Percentiles rank a stretch among this genome's conserved stretches.
Evolutionary conservation across 2,329 filamentous ascomycete genomes (phyloP).

Genomic region (Claviceps quebecensis): DNA sequence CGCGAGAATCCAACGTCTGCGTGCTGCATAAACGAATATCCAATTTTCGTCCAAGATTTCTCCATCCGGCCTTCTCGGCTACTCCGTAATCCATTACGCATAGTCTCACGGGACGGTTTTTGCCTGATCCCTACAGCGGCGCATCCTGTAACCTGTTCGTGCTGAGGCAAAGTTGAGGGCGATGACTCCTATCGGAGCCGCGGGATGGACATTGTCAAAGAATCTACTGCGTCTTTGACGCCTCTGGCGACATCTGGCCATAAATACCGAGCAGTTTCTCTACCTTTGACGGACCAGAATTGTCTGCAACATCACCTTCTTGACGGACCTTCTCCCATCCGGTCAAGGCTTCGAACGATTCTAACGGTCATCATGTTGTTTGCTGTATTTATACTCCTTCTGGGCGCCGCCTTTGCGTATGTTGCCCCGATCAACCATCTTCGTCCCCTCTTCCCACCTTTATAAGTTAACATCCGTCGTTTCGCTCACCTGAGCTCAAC

Average conservation of each 20-base stretch:
- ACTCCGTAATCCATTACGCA: not conserved
- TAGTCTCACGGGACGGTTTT: not conserved
- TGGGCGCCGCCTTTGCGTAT: constrained; percentile 10
- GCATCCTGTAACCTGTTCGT: not conserved
- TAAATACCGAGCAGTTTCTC: constrained; percentile 17
- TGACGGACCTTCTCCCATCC: constrained; percentile 1
- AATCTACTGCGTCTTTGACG: constrained; percentile 4
- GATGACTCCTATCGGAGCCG: not conserved
- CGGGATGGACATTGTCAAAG: constrained; percentile 4
- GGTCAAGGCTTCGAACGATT: constrained; percentile 7
- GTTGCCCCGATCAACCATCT: not conserved
- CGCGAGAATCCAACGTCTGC: too few species aligned
- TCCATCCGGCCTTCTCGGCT: too few species aligned
- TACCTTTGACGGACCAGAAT: constrained; percentile 3
- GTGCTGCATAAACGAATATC: too few species aligned
- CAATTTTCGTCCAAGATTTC: too few species aligned
- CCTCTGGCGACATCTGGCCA: constrained; percentile 11
- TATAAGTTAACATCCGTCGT: not conserved
- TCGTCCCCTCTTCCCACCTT: not conserved
- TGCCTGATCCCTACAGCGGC: not conserved
- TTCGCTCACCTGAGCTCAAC: too few species aligned
- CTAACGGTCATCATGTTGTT: constrained; percentile 8
- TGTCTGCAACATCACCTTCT: not conserved
- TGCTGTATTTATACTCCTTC: constrained; percentile 4
- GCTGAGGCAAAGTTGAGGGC: not conserved